A percentile compares a stretch with the other conserved stretches of the same genome.
Evolutionary conservation across 768 basidiomycete species (phyloP).

Genomic region (Lepiota brunneoincarnata): DNA sequence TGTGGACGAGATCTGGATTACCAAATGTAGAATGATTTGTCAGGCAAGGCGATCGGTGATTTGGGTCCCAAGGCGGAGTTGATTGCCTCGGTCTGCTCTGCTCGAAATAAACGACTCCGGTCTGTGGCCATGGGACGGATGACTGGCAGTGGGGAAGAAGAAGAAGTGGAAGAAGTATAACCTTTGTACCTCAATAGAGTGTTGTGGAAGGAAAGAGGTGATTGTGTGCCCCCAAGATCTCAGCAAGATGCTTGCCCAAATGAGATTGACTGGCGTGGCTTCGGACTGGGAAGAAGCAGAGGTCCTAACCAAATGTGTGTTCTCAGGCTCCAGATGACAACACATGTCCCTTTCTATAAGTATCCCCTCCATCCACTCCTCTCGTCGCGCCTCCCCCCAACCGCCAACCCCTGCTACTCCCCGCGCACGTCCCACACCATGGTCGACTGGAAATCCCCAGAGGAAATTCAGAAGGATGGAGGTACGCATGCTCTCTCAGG

Average conservation of each 20-base stretch:
- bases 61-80: neutral
- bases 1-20: neutral
- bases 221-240: neutral
- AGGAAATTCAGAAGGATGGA: conserved; percentile 44
- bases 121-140: no score
- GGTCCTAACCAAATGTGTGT: conserved; percentile 3
- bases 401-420: conserved; percentile 3
- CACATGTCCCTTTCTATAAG: conserved; percentile 15
- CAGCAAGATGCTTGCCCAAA: neutral
- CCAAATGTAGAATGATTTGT: no score
- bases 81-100: conserved; percentile 3
- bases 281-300: neutral
- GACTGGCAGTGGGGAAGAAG: no score
- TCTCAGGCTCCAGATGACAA: neutral
- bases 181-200: neutral
- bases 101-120: no score
- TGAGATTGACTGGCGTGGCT: conserved; percentile 6
- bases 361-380: conserved; percentile 17
- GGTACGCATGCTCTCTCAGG: conserved; percentile 28
- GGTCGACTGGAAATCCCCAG: conserved; percentile 56
- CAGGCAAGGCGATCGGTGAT: neutral
- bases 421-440: conserved; percentile 27
- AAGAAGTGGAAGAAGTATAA: neutral
- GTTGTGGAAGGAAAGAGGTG: neutral
- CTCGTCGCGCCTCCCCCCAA: conserved; percentile 13